Conservation (phyloP, 1,139 yeast species). For the Candida neerlandica region DNA sequence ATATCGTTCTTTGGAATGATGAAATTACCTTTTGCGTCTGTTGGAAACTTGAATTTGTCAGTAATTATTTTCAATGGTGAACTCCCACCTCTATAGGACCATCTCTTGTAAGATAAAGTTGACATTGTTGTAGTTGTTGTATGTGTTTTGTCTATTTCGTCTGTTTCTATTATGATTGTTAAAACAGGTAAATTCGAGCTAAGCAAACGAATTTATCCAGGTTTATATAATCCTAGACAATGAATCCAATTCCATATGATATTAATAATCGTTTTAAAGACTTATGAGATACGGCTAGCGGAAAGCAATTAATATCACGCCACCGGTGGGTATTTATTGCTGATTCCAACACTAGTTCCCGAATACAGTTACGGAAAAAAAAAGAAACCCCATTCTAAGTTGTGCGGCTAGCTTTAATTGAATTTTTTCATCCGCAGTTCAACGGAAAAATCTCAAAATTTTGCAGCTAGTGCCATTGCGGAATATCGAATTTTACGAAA, state of each 20-base stretch:
- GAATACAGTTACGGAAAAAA: too few species aligned
- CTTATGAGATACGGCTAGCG: not conserved
- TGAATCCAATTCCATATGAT: too few species aligned
- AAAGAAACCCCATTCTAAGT: too few species aligned
- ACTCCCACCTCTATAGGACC: not conserved
- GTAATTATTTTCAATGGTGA: slow-evolving; percentile 1
- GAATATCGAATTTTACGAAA: too few species aligned
- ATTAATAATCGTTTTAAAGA: not conserved
- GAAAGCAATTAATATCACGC: not conserved
- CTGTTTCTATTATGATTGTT: too few species aligned
- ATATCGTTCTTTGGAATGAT: slow-evolving; percentile 43
- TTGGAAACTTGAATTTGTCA: slow-evolving; percentile 1
- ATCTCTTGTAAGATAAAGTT: slow-evolving; percentile 1
- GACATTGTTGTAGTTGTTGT: not conserved
- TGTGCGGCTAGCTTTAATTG: too few species aligned
- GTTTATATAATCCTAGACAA: not conserved
- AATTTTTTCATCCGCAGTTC: too few species aligned
- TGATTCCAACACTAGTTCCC: too few species aligned
- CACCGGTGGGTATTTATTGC: too few species aligned
- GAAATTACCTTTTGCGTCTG: not conserved
- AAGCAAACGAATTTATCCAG: not conserved
- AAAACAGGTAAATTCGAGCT: not conserved
- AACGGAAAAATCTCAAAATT: too few species aligned
- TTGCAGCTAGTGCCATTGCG: too few species aligned
- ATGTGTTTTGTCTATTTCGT: not conserved